phyloP scores from a whole-genome alignment of 2,329 filamentous ascomycete genomes.

The Neocucurbitaria cava region DNA sequence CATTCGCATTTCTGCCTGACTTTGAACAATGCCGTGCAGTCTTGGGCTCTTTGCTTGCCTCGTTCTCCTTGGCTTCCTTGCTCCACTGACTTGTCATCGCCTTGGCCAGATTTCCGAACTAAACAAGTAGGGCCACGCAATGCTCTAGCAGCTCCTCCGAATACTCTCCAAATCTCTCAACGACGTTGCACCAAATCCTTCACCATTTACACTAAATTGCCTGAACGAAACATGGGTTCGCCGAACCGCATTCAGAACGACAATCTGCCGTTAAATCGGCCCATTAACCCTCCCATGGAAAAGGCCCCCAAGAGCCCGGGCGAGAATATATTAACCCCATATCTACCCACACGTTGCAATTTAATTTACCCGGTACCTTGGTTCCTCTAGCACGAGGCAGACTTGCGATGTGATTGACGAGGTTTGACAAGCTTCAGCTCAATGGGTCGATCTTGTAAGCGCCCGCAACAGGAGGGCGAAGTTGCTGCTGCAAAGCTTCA shows the following conservation, averaged over 20 bases:
- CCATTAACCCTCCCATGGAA: neutral
- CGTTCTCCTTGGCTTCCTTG: neutral
- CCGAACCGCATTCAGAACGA: neutral
- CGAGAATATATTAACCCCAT: conserved; percentile 13
- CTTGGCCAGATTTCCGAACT: neutral
- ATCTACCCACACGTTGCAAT: conserved; percentile 1
- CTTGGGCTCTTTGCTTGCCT: neutral
- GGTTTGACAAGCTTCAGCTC: conserved; percentile 2
- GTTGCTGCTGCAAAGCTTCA: neutral
- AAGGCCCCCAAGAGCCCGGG: conserved; percentile 10
- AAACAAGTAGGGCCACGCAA: conserved; percentile 2
- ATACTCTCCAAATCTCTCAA: neutral
- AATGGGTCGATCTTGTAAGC: conserved; percentile 1
- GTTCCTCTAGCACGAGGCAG: conserved; percentile 14
- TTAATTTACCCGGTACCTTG: conserved; percentile 12
- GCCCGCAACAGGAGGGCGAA: conserved; percentile 4
- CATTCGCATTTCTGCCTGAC: neutral
- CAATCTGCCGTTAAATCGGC: conserved; percentile 6
- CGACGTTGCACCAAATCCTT: neutral
- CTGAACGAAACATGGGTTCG: neutral
- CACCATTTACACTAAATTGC: neutral
- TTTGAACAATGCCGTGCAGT: neutral
- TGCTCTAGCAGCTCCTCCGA: neutral
- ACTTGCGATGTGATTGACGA: conserved; percentile 18
- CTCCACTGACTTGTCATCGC: neutral